These are phyloP conservation scores for Mimosa pudica DNA, from an alignment of 306 rosid species.

Conservation along the genomic window DNA sequence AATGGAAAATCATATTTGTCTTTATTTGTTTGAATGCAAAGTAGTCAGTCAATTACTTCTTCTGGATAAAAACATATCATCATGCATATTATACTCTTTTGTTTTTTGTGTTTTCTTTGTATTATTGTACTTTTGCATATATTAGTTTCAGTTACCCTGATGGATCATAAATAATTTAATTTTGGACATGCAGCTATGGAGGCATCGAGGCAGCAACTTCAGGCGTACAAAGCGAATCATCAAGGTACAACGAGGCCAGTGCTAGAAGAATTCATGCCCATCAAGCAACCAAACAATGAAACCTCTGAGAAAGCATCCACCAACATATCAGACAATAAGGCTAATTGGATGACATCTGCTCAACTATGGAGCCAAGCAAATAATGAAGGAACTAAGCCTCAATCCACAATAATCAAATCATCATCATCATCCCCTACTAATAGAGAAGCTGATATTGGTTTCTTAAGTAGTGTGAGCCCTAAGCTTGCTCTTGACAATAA, in stretches of 20 bases:
- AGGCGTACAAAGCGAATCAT: slow-evolving; percentile 55
- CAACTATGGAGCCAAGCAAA: slow-evolving; percentile 95
- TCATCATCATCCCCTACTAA: slow-evolving; percentile 34
- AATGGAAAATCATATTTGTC: slow-evolving; percentile 16
- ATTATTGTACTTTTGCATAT: background rate
- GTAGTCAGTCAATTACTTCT: slow-evolving; percentile 9
- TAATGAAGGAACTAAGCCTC: slow-evolving; percentile 56
- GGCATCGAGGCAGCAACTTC: slow-evolving; percentile 80
- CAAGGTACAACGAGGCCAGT: slow-evolving; percentile 72
- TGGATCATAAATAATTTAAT: background rate
- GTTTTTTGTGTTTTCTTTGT: background rate
- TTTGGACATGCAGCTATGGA: slow-evolving; percentile 68
- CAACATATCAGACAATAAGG: slow-evolving; percentile 65
- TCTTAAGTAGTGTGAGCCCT: slow-evolving; percentile 51
- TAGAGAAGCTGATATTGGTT: slow-evolving; percentile 55
- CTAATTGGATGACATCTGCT: slow-evolving; percentile 97
- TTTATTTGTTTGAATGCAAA: slow-evolving; percentile 31
- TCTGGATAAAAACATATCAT: slow-evolving; percentile 8
- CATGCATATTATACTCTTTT: slow-evolving; percentile 11
- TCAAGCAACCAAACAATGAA: slow-evolving; percentile 67
- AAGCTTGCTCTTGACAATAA: slow-evolving; percentile 59
- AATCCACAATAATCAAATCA: slow-evolving; percentile 31
- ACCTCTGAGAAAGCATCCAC: slow-evolving; percentile 54
- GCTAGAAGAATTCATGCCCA: slow-evolving; percentile 93
- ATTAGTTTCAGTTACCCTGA: background rate